Base-by-base conservation (phyloP, 768 basidiomycete genomes). In the Pleurotus djamor region DNA sequence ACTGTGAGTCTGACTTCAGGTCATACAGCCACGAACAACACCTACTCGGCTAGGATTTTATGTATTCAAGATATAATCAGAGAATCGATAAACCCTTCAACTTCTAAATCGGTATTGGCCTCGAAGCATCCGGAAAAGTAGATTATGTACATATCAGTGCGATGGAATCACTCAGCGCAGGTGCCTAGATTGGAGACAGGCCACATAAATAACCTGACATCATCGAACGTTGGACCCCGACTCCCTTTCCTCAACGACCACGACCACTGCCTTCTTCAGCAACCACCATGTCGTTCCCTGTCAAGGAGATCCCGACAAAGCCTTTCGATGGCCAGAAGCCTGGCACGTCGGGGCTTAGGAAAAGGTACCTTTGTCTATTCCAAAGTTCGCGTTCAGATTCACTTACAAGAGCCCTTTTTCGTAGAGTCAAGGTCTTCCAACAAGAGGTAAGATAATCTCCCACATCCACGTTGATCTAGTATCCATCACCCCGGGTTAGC, bases 391-490 rank as follows among this genome's bases (percentile, higher is more conserved):
- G 35, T 62, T 50, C 21, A 28, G 21, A 10, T 43, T 52, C 64
- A 60, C 63, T 63, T 66, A 57, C 66, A 59, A 37, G 63, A 72
- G 62, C 67, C 55, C 35, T n/a, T 59, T 62, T 41, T 5, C 17
- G 41, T 70, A 96, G 94, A 69, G 97, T 98, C 73, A 98, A 96
- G 78, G 86, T 98, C 66, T 99, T 99, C 84, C 92, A 99, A 76
- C 94, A 98, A 73, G 83, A 92, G 85, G 94, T 93, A 66, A 64
- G 81, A 63, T 68, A 52, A 65, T 33, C 21, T 35, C 54, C 21
- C 35, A 57, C 5, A 9, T 14, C 48, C 54, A 48, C 17, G 33
- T 58, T 12, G 41, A 37, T 21, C 49, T 62, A 21, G 57, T 60
- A 66, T 56, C 14, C 36, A 32, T n/a, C 33, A 21, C 9, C 37